A percentile compares a stretch with the other conserved stretches of the same genome.
Evolutionary conservation across 2,329 filamentous ascomycete species (phyloP).

Genomic region (Fusarium temperatum): DNA sequence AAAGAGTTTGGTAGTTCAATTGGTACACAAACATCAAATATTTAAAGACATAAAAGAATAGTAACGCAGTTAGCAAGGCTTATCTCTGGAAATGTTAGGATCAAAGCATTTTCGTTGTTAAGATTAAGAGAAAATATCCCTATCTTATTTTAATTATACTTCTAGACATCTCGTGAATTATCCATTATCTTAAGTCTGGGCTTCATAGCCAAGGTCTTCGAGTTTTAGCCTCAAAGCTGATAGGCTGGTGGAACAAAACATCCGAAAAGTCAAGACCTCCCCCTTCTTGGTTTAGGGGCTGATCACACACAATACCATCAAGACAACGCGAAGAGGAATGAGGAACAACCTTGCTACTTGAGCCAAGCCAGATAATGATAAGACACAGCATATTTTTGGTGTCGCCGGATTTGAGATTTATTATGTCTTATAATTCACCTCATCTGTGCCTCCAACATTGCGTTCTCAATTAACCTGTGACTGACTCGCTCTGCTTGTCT

Average conservation of each 20-base stretch:
- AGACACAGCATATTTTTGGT: accelerated
- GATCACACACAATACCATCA: not conserved
- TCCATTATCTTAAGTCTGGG: too few species aligned
- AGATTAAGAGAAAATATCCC: too few species aligned
- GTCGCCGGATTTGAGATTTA: accelerated
- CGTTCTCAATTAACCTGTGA: not conserved
- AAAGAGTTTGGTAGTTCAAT: too few species aligned
- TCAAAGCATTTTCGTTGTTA: too few species aligned
- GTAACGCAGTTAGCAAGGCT: too few species aligned
- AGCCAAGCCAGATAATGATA: too few species aligned
- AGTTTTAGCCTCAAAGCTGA: not conserved
- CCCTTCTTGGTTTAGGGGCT: not conserved
- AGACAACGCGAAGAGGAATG: accelerated
- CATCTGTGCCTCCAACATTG: accelerated
- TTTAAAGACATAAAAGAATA: too few species aligned
- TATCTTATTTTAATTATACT: too few species aligned
- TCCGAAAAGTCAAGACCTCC: not conserved
- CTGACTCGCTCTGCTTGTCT: not conserved
- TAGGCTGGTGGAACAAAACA: not conserved
- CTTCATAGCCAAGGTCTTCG: not conserved
- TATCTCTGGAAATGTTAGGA: too few species aligned
- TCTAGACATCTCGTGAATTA: too few species aligned
- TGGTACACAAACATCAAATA: too few species aligned
- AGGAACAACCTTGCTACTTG: accelerated
- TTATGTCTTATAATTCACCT: accelerated